Evolutionary conservation across 208 protist species (phyloP).

Genomic region (Giardia muris): DNA sequence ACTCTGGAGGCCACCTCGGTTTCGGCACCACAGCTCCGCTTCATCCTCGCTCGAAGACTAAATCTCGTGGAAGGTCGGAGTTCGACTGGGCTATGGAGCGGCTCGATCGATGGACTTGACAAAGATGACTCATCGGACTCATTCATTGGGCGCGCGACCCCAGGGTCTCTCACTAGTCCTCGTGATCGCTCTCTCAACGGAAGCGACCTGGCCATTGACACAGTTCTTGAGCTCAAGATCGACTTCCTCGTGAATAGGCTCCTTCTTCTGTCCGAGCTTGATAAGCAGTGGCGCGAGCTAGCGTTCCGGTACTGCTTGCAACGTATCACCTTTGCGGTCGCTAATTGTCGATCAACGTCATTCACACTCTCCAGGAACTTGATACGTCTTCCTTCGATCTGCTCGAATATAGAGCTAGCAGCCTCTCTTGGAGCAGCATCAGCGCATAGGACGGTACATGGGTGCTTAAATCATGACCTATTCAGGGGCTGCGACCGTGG

Average conservation of each 20-base stretch:
- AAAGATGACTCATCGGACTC: not conserved
- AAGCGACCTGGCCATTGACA: not conserved
- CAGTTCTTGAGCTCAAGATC: not conserved
- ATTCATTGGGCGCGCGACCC: not conserved
- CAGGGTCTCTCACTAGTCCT: not conserved
- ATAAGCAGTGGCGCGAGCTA: not conserved
- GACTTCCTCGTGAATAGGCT: not conserved
- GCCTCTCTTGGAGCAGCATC: not conserved
- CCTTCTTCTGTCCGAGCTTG: not conserved
- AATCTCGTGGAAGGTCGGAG: not conserved
- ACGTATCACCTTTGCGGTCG: not conserved
- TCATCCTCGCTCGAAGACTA: not conserved
- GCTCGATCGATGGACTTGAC: not conserved
- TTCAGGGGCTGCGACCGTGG: not conserved
- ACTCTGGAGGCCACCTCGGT: not conserved
- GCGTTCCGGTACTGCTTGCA: not conserved
- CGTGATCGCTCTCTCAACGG: not conserved
- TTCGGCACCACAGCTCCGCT: not conserved
- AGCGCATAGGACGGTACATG: not conserved
- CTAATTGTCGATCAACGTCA: not conserved
- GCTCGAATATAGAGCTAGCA: not conserved
- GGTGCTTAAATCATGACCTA: not conserved
- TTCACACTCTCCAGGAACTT: not conserved
- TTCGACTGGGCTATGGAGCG: not conserved
- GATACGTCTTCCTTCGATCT: not conserved